Base-by-base conservation (phyloP, 768 basidiomycete genomes). In the Boletus reticuloceps region DNA sequence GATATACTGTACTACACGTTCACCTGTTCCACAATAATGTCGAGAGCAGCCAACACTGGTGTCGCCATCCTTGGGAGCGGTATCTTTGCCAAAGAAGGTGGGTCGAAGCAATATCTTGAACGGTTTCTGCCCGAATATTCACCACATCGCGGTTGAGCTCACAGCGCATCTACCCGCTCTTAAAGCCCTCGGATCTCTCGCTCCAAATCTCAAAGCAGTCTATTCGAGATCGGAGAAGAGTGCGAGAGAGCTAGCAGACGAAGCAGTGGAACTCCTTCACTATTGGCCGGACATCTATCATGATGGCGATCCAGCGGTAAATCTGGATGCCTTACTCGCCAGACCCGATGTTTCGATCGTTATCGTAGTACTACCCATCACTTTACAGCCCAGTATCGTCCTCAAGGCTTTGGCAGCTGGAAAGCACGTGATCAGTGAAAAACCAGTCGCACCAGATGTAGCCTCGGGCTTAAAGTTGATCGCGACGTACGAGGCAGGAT, bases 381-480 rank as follows among this genome's bases (percentile, higher is more conserved):
- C 83, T 0, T 62, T 78, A 5, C 91, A 93, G 68, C 90, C 92
- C 3, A 69, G 72, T 17, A 74, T 94, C 55, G 75, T 95, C 51
- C 70, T 81, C 54, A 81, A 80, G 63, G 80, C 82, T 0, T 73
- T 88, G 37, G 80, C 75, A 1, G 88, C 89, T 4, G 89, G 92
- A 27, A 96, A 95, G 73, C 89, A 94, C 66, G 91, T 95, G 47
- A 67, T 94, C 56, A 88, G 86, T 69, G 93, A 96, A 76, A 95
- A 95, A 66, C 94, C 94, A 7, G 79, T 94, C 14, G 90, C 84
- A 4, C 77, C 84, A 40, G 85, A 88, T 62, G 82, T 93, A 43
- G 77, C 77, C 29, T 72, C 74, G 3, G 92, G 88, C 1, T 70
- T 82, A 44, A 74, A 75, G 56, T 76, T 94, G 47, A 85, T 94